A percentile compares a stretch with the other conserved stretches of the same genome.
phyloP scores from a whole-genome alignment of 2,329 filamentous ascomycete genomes.

The Colletotrichum lini region DNA sequence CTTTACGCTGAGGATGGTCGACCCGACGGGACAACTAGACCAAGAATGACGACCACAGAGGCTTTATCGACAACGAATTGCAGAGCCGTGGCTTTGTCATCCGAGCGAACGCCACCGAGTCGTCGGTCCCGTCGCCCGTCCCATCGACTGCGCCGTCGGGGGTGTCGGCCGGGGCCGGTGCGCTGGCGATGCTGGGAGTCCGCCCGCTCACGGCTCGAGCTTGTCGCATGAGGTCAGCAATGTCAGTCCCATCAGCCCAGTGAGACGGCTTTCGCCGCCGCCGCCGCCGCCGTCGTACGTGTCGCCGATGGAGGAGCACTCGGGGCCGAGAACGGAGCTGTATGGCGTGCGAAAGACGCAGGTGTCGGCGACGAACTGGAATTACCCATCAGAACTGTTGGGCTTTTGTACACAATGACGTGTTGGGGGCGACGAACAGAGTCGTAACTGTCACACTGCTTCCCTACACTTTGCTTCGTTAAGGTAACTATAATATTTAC shows the following conservation, averaged over 20 bases:
- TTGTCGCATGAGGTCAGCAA: constrained; percentile 24
- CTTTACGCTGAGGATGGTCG: constrained; percentile 23
- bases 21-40: constrained; percentile 28
- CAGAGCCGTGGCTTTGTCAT: constrained; percentile 32
- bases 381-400: constrained; percentile 11
- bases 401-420: constrained; percentile 7
- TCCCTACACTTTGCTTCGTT: background rate
- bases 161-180: constrained; percentile 5
- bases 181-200: constrained; percentile 16
- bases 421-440: background rate
- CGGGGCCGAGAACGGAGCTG: constrained; percentile 29
- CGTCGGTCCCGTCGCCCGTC: background rate
- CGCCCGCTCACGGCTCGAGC: constrained; percentile 8
- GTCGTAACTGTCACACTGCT: background rate
- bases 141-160: constrained; percentile 13
- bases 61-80: constrained; percentile 32
- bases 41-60: constrained; percentile 11
- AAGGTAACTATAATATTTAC: background rate
- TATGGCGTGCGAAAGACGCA: constrained; percentile 20
- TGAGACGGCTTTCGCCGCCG: constrained; percentile 28
- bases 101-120: constrained; percentile 14
- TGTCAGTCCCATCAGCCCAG: constrained; percentile 27
- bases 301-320: constrained; percentile 23
- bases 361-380: constrained; percentile 19
- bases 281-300: constrained; percentile 36